phyloP scores from a whole-genome alignment of 2,329 filamentous ascomycete genomes.

The Colletotrichum falcatum region DNA sequence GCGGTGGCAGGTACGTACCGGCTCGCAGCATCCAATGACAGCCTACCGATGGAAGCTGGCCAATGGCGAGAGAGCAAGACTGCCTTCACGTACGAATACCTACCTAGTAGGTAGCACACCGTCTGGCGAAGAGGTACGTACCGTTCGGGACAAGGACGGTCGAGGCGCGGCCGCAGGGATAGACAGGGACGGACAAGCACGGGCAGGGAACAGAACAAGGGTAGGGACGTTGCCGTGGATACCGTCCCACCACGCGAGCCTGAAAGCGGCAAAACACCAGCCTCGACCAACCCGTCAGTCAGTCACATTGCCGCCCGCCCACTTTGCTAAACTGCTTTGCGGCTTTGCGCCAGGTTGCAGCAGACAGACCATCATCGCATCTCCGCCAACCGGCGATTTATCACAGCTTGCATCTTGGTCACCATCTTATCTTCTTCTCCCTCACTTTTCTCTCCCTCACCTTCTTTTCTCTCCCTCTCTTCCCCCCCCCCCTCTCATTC shows the following conservation, averaged over 20 bases:
- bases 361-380: background rate
- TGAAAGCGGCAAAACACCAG: slow-evolving; percentile 14
- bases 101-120: too few relatives aligned
- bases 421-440: background rate
- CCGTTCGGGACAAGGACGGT: background rate
- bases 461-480: background rate
- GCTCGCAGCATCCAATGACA: background rate
- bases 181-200: background rate
- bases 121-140: too few relatives aligned
- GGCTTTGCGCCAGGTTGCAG: too few relatives aligned
- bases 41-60: background rate
- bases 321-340: background rate
- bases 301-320: slow-evolving; percentile 16
- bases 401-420: background rate
- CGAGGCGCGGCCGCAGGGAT: background rate
- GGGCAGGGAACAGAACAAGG: background rate
- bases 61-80: slow-evolving; percentile 36
- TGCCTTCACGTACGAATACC: too few relatives aligned
- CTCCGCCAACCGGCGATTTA: background rate
- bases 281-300: slow-evolving; percentile 18
- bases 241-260: slow-evolving; percentile 28
- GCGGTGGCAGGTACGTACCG: background rate
- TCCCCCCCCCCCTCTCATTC: background rate
- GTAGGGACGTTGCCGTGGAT: slow-evolving; percentile 27
- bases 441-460: background rate